Base-by-base conservation (phyloP, 2,329 filamentous ascomycete genomes). In the Colletotrichum lindemuthianum region DNA sequence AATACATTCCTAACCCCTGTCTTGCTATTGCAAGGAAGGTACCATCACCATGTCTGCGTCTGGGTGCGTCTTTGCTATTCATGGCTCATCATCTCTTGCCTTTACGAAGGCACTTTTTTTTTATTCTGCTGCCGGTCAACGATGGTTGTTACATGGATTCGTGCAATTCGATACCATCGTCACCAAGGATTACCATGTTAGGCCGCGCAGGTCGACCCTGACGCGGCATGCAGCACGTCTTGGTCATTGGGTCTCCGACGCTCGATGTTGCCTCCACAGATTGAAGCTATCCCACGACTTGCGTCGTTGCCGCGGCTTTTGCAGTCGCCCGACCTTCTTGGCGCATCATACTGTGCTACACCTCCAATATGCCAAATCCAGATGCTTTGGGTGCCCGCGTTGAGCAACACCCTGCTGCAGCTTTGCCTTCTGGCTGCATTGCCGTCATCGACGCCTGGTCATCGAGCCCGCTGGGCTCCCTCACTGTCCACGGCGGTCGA, bases 341-440 rank as follows among this genome's bases (percentile, higher is more conserved):
- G 40, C 16, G 13, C 52, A 59, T 24, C 43, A 52, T 34, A 39
- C 39, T 43, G 10, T 4, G n/a, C 41, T 36, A 9, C 51, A 13
- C 41, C 16, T n/a, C 15, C 12, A 11, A 40, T 50, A 32, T 55
- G 39, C 61, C 44, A 56, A 60, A 55, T 51, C 11, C 45, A 44
- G 59, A 52, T 45, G 57, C 61, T 65, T 43, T 48, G 13, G 50
- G 60, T 60, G 60, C 60, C 56, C 51, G 44, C 39, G 40, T 53
- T 50, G 49, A 37, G 49, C 36, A 32, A 36, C 37, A 47, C 45
- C 56, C 33, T 60, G 39, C 24, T 45, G 39, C 61, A 60, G 34
- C 36, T 59, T 37, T 16, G 9, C 32, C 11, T 39, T 43, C 24
- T 15, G 32, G 16, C 45, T 44, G 47, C 32, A 32, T 59, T 39